Conservation (phyloP, 2,329 filamentous ascomycete species). For the Talaromyces sp. region DNA sequence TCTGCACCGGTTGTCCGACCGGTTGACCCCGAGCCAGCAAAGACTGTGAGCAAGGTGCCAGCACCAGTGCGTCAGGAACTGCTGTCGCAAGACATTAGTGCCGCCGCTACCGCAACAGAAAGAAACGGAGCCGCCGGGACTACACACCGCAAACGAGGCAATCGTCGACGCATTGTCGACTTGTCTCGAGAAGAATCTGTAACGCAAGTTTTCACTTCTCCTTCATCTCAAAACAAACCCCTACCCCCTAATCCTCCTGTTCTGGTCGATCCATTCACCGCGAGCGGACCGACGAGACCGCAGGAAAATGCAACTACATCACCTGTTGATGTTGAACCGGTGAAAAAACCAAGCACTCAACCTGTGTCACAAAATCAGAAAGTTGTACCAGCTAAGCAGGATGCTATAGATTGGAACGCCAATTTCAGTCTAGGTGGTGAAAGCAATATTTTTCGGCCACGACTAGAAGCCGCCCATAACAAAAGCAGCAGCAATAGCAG, state of each 20-base stretch:
- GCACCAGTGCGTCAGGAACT: conserved; percentile 19
- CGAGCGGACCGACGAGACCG: not conserved
- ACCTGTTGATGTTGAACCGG: conserved; percentile 14
- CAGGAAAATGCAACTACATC: conserved; percentile 3
- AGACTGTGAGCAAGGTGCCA: conserved; percentile 60
- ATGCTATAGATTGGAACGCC: conserved; percentile 14
- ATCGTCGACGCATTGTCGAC: conserved; percentile 59
- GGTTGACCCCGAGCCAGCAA: conserved; percentile 59
- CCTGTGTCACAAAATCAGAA: conserved; percentile 4
- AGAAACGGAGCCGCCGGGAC: conserved; percentile 26
- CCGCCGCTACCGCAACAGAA: conserved; percentile 8
- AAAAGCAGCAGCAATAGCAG: conserved; percentile 64
- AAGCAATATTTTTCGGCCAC: conserved; percentile 76
- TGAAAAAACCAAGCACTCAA: conserved; percentile 7
- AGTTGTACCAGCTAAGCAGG: conserved; percentile 13
- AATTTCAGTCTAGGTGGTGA: conserved; percentile 12
- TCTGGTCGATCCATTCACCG: conserved; percentile 10
- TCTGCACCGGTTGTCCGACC: conserved; percentile 76
- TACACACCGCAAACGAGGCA: conserved; percentile 49
- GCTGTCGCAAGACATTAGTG: conserved; percentile 20
- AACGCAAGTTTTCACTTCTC: conserved; percentile 26
- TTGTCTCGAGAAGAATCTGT: conserved; percentile 50
- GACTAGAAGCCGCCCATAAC: conserved; percentile 69
- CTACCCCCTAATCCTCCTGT: conserved; percentile 14
- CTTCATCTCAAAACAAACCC: conserved; percentile 20